These are phyloP conservation scores for Aegilops longissima DNA, from an alignment of 176 grass and related monocot species.

Conservation along the genomic window DNA sequence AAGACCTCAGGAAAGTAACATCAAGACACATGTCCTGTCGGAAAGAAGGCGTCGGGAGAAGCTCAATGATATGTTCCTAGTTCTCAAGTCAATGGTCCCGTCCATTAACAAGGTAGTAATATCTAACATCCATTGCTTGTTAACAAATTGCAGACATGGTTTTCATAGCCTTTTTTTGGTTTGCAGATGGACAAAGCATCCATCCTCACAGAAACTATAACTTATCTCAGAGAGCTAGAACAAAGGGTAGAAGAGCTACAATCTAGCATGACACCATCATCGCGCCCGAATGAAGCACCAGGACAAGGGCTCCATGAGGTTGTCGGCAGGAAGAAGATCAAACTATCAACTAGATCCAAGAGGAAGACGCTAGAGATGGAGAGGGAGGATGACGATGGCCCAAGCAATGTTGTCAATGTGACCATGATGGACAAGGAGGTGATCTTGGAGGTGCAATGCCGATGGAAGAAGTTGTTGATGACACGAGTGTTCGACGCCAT, in stretches of 20 bases:
- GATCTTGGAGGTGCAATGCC: conserved; percentile 60
- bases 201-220: conserved; percentile 70
- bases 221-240: conserved; percentile 68
- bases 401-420: conserved; percentile 51
- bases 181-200: conserved; percentile 78
- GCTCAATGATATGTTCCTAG: conserved; percentile 74
- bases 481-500: conserved; percentile 62
- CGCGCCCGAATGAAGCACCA: not conserved
- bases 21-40: conserved; percentile 55
- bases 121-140: too few relatives aligned
- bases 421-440: conserved; percentile 61
- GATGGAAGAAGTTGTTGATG: conserved; percentile 67
- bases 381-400: not conserved
- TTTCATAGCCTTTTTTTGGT: not conserved
- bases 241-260: conserved; percentile 61
- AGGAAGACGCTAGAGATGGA: conserved; percentile 26
- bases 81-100: conserved; percentile 63
- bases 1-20: conserved; percentile 26
- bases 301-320: conserved; percentile 1
- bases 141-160: too few relatives aligned
- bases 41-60: conserved; percentile 76
- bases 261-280: conserved; percentile 21
- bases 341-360: not conserved
- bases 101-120: conserved; percentile 62
- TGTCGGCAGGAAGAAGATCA: not conserved